Evolutionary conservation across 1,139 yeast species (phyloP).

Genomic region (Kazachstania sp.): DNA sequence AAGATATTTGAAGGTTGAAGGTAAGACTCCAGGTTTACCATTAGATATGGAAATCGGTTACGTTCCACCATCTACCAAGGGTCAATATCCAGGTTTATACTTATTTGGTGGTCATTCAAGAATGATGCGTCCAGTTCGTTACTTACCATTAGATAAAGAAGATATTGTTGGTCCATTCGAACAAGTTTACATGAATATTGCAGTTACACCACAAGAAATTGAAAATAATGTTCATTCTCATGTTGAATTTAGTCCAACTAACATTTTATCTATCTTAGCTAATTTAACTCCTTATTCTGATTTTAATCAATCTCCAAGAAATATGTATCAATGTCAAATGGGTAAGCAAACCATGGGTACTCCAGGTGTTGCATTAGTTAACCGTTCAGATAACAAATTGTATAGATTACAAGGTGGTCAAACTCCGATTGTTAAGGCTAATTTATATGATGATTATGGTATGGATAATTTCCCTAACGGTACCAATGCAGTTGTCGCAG

Average conservation of each 20-base stretch:
- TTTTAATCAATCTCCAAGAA: slow-evolving; percentile 98
- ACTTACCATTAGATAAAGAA: slow-evolving; percentile 70
- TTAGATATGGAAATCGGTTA: slow-evolving; percentile 84
- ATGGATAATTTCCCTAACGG: slow-evolving; percentile 99
- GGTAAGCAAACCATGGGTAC: slow-evolving; percentile 99
- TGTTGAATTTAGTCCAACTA: slow-evolving; percentile 92
- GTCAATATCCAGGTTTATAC: slow-evolving; percentile 95
- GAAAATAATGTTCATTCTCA: slow-evolving; percentile 75
- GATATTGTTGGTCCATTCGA: slow-evolving; percentile 96
- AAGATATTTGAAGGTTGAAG: slow-evolving; percentile 89
- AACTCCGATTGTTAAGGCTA: slow-evolving; percentile 94
- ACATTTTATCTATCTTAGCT: slow-evolving; percentile 86
- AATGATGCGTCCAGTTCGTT: slow-evolving; percentile 93
- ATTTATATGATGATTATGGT: slow-evolving; percentile 89
- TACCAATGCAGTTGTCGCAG: slow-evolving; percentile 97
- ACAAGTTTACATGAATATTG: slow-evolving; percentile 93
- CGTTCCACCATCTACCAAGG: slow-evolving; percentile 89
- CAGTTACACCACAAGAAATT: slow-evolving; percentile 90
- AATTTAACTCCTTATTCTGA: slow-evolving; percentile 96
- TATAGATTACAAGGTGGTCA: slow-evolving; percentile 93
- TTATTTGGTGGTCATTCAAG: slow-evolving; percentile 87
- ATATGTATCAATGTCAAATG: slow-evolving; percentile 99
- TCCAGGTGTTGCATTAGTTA: slow-evolving; percentile 90
- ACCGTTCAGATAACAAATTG: slow-evolving; percentile 90
- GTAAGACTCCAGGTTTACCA: slow-evolving; percentile 62